Evolutionary conservation across 352 stramenopile genomes (phyloP), one percentile per base, ranked within the genome.

Genomic region (Phytopythium vexans): DNA sequence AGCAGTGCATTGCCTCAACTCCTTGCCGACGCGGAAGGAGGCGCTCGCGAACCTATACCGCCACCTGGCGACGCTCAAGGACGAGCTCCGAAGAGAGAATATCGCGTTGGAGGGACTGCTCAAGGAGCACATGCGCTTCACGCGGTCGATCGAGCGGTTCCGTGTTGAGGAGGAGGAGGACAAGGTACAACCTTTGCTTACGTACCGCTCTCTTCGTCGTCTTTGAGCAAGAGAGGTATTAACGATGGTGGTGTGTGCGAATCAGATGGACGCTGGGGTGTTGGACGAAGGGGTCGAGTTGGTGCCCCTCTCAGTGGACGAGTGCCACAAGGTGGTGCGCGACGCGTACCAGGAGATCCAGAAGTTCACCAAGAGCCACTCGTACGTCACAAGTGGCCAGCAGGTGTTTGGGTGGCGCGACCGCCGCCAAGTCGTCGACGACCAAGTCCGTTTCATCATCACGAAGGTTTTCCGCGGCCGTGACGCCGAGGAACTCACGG

Each of bases 381-480:
- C 53, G 37, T 77, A 74, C 50, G 38, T 79, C n/a, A 78, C 60
- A 11, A 70, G 70, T 3, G 77, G 72, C 14, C 54, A 70, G 40
- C 70, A 66, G 44, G 36, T 86, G 7, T 88, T 82, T 35, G 77
- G 74, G n/a, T 88, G 74, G 74, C 54, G 60, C 14, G 77, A 88
- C 38, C 65, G 70, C 31, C 77, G 74, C 11, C 61, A 65, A n/a
- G 49, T 82, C 33, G 62, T 67, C 4, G 34, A 59, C 4, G 65
- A 71, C 53, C 68, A 69, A 40, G 64, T 88, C 44, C 65, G 79
- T 44, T 86, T 88, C 37, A 78, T 65, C 1, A 56, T 88, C 31
- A 70, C 70, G 27, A 88, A 88, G 51, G 59, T 60, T 15, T 88
- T 83, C 54, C 36, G 61, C 1, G 60, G 70, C 15, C 48, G 45